These are phyloP conservation scores for Tolypocladium cylindrosporum DNA, from an alignment of 2,329 filamentous ascomycete genomes.

Conservation along the genomic window DNA sequence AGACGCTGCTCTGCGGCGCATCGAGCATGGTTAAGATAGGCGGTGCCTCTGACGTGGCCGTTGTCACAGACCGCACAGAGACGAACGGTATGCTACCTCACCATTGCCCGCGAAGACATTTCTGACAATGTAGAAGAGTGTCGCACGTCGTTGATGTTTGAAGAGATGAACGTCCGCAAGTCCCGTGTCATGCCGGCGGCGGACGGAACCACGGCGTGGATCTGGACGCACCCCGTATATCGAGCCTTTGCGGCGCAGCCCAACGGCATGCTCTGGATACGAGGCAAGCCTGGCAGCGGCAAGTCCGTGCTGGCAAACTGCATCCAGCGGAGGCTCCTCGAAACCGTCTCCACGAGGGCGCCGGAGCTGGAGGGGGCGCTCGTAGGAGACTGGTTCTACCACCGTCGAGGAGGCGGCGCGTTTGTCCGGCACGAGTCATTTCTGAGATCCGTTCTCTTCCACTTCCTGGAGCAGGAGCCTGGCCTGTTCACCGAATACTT, in stretches of 20 bases:
- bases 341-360: not conserved
- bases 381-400: not conserved
- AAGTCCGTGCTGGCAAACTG: constrained; percentile 4
- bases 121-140: not conserved
- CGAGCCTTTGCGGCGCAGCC: not conserved
- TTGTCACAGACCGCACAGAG: not conserved
- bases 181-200: not conserved
- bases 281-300: constrained; percentile 4
- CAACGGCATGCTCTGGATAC: constrained; percentile 2
- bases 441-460: not conserved
- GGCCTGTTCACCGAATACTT: not conserved
- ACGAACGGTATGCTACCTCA: not conserved
- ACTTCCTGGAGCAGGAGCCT: not conserved
- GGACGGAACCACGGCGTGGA: not conserved
- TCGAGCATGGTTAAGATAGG: not conserved
- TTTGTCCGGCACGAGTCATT: not conserved
- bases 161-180: not conserved
- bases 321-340: not conserved
- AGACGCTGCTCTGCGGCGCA: not conserved
- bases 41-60: not conserved
- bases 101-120: too few species aligned
- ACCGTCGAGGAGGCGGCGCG: not conserved
- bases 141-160: not conserved
- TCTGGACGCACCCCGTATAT: constrained; percentile 1
- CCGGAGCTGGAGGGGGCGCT: not conserved